Percentiles rank a stretch among this genome's conserved stretches.
Conservation (phyloP, 2,329 filamentous ascomycete species). For the Tolypocladium pustulatum region DNA sequence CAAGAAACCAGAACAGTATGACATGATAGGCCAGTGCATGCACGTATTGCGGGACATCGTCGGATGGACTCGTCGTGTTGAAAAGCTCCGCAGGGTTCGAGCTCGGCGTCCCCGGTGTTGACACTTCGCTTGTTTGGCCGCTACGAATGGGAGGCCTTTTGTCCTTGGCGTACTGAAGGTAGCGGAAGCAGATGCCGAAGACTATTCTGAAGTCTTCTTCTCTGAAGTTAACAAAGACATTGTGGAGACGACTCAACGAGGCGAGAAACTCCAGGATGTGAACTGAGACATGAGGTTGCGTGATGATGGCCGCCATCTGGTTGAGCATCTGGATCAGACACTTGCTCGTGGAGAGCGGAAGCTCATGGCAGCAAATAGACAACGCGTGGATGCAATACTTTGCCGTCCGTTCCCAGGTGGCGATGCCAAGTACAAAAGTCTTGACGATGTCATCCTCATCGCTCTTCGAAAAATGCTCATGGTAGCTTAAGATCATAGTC, state of each 20-base stretch:
- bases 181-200: constrained; percentile 90
- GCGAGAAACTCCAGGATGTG: constrained; percentile 96
- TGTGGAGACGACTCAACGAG: constrained; percentile 71
- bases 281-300: constrained; percentile 80
- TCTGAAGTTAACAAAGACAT: constrained; percentile 78
- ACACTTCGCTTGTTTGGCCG: constrained; percentile 33
- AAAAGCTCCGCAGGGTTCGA: constrained; percentile 9
- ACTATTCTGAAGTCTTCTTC: constrained; percentile 89
- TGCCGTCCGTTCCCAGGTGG: constrained; percentile 74
- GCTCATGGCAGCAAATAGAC: constrained; percentile 89
- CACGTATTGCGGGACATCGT: constrained; percentile 86
- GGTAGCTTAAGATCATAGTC: constrained; percentile 83
- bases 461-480: constrained; percentile 69
- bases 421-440: constrained; percentile 76
- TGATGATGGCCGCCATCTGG: constrained; percentile 94
- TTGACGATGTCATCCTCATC: constrained; percentile 86
- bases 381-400: constrained; percentile 92
- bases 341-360: constrained; percentile 79
- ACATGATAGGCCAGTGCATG: constrained; percentile 91
- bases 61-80: constrained; percentile 27
- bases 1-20: constrained; percentile 94
- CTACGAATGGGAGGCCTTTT: constrained; percentile 40
- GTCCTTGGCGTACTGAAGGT: constrained; percentile 79
- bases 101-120: constrained; percentile 14
- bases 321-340: constrained; percentile 76